These are phyloP conservation scores for Pseudohyphozyma bogoriensis DNA, from an alignment of 768 basidiomycete species.

Conservation along the genomic window DNA sequence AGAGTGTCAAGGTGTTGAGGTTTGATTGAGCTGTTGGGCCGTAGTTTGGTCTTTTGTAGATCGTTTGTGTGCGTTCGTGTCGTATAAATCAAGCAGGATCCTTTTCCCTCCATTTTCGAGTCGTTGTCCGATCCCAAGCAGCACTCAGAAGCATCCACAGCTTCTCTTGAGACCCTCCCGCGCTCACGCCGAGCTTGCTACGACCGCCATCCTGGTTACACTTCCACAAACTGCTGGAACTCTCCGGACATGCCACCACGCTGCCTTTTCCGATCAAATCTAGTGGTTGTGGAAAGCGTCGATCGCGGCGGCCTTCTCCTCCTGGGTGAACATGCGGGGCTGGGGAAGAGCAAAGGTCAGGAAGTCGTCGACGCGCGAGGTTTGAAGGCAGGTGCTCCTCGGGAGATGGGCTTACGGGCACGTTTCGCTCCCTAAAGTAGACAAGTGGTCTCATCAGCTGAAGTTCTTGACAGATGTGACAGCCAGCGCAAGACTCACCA, in stretches of 20 bases:
- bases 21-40: slow-evolving; percentile 14
- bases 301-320: slow-evolving; percentile 32
- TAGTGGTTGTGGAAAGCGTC: slow-evolving; percentile 22
- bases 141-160: too few relatives aligned
- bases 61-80: too few relatives aligned
- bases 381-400: neutral
- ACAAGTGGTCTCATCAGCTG: neutral
- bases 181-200: too few relatives aligned
- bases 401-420: slow-evolving; percentile 34
- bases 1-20: slow-evolving; percentile 10
- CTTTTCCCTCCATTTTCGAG: too few relatives aligned
- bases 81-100: too few relatives aligned
- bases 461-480: neutral
- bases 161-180: too few relatives aligned
- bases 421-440: slow-evolving; percentile 38
- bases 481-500: slow-evolving; percentile 51
- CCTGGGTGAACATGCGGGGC: slow-evolving; percentile 31
- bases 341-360: neutral
- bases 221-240: too few relatives aligned
- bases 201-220: too few relatives aligned
- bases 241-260: too few relatives aligned
- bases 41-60: too few relatives aligned
- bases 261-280: too few relatives aligned
- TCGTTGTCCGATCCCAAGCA: too few relatives aligned
- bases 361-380: neutral